Percentiles rank a stretch among this genome's conserved stretches.
These are phyloP conservation scores for Candida mesenterica DNA, from an alignment of 1,139 yeast genomes.

Conservation along the genomic window DNA sequence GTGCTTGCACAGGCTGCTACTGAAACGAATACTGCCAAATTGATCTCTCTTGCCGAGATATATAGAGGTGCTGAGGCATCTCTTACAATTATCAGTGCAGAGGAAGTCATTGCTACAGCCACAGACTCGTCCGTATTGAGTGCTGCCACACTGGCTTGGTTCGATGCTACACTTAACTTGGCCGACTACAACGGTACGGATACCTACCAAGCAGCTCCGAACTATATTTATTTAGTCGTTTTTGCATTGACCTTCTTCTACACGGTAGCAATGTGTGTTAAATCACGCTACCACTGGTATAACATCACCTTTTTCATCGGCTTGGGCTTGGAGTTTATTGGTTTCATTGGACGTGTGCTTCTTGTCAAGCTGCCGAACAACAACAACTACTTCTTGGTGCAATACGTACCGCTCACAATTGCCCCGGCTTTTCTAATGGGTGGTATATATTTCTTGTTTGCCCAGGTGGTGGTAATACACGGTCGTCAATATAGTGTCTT, in stretches of 20 bases:
- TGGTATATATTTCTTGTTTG: conserved; percentile 46
- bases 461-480: conserved; percentile 67
- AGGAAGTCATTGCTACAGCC: conserved; percentile 39
- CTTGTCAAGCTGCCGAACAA: conserved; percentile 43
- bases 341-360: conserved; percentile 62
- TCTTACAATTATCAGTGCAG: conserved; percentile 32
- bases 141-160: conserved; percentile 32
- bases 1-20: conserved; percentile 15
- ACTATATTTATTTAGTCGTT: conserved; percentile 29
- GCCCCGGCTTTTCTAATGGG: conserved; percentile 68
- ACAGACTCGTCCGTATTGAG: conserved; percentile 26
- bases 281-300: conserved; percentile 73
- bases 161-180: conserved; percentile 33
- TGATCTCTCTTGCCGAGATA: conserved; percentile 22
- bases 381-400: conserved; percentile 53
- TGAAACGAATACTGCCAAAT: conserved; percentile 9
- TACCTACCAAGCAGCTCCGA: conserved; percentile 24
- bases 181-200: conserved; percentile 26
- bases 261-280: conserved; percentile 22
- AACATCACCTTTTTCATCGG: conserved; percentile 62
- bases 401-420: conserved; percentile 67
- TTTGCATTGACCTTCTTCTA: conserved; percentile 26
- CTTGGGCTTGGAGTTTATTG: conserved; percentile 61
- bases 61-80: conserved; percentile 42
- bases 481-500: conserved; percentile 62